Conservation (phyloP, 768 basidiomycete species). For the Leccinum aurantiacum region DNA sequence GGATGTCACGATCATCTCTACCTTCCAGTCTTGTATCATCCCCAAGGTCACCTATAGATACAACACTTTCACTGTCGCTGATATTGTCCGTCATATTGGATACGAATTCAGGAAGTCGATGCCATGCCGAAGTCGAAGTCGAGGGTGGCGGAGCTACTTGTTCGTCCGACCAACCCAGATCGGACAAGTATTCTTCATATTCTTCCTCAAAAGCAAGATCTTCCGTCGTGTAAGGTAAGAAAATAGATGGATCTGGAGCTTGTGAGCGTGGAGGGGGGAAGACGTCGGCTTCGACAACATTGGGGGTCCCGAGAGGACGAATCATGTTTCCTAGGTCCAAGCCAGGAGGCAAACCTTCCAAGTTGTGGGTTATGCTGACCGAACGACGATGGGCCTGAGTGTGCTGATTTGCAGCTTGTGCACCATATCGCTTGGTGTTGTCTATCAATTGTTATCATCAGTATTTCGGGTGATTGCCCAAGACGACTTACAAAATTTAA, state of each 20-base stretch:
- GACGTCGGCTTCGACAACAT: slow-evolving; percentile 81
- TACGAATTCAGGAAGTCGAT: slow-evolving; percentile 75
- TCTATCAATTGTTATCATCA: slow-evolving; percentile 45
- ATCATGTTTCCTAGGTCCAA: slow-evolving; percentile 74
- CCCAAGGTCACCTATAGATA: slow-evolving; percentile 83
- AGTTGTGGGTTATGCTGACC: slow-evolving; percentile 78
- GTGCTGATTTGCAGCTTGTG: slow-evolving; percentile 47
- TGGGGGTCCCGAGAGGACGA: slow-evolving; percentile 73
- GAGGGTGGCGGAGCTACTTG: slow-evolving; percentile 40
- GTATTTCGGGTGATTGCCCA: not conserved
- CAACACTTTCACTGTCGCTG: slow-evolving; percentile 93
- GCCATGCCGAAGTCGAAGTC: slow-evolving; percentile 66
- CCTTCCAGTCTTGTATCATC: slow-evolving; percentile 63
- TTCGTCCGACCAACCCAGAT: slow-evolving; percentile 73
- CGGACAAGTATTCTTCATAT: slow-evolving; percentile 94
- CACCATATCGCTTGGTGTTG: slow-evolving; percentile 87
- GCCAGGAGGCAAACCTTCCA: slow-evolving; percentile 75
- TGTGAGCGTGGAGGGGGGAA: slow-evolving; percentile 93
- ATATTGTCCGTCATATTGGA: slow-evolving; percentile 83
- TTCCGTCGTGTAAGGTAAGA: slow-evolving; percentile 90
- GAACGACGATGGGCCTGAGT: slow-evolving; percentile 73
- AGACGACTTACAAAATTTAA: slow-evolving; percentile 81
- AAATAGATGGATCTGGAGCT: slow-evolving; percentile 78
- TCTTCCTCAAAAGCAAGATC: slow-evolving; percentile 95
- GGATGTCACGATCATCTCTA: slow-evolving; percentile 58